Evolutionary conservation across 2,329 filamentous ascomycete species (phyloP), one percentile per base, ranked within the genome.

Genomic region (Aspergillus sp.): DNA sequence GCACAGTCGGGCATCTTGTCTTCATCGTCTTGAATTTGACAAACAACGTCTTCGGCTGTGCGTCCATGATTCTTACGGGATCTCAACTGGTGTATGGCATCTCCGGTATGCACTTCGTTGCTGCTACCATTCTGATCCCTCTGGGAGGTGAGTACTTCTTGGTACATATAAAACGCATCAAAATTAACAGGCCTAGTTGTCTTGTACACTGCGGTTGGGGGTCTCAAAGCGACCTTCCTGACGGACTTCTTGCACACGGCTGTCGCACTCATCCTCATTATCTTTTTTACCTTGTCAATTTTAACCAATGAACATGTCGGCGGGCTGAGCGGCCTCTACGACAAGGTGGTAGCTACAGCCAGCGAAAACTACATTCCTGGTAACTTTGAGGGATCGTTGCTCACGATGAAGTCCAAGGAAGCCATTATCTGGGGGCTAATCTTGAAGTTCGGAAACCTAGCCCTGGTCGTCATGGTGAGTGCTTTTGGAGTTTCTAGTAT

Each of bases 171-270:
- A 43, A 8, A 11, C 7, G 1, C 11, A 40, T 12, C 24, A 1
- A 51, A 19, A 44, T 60, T 11, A 61, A 12, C 1, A 3, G 44
- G 2, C 19, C 11, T 43, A 78, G 77, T 80, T 6, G 77, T 80
- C 0, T 63, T 79, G 2, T 81, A 82, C 58, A 81, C 79, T 0
- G 77, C 75, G 0, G 76, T 80, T 3, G 79, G 79, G 6, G 79
- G 79, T 3, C 63, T 81, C 4, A 81, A 81, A 55, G 79, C 79
- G 0, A 82, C 79, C 0, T 81, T 82, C 55, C 60, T 81, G 6
- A 81, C 79, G 0, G 79, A 82, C 57, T 81, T 75, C 44, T 58
- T 80, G 2, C 80, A 82, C 56, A 82, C 80, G 0, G 70, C 75
- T 0, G 73, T 82, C 48, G 77, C 77, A 2, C 61, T 82, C 4